Conservation (phyloP, 176 grass and related monocot genomes). For the Triticum dicoccoides region DNA sequence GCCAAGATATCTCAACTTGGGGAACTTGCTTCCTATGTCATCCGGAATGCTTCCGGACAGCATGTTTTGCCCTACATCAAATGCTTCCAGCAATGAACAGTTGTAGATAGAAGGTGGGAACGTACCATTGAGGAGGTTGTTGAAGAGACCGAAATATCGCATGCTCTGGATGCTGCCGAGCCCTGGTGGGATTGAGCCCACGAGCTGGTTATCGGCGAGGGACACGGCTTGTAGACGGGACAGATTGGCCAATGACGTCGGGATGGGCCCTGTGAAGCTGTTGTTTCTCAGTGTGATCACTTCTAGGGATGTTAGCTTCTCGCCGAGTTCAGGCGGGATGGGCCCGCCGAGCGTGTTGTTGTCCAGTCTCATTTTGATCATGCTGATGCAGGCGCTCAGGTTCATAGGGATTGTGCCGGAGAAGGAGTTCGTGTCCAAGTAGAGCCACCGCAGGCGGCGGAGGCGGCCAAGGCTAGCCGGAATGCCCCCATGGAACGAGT, state of each 20-base stretch:
- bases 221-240: background rate
- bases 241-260: background rate
- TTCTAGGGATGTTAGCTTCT: background rate
- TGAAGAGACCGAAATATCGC: background rate
- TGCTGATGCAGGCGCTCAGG: background rate
- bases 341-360: background rate
- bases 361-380: background rate
- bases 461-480: background rate
- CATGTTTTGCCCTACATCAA: background rate
- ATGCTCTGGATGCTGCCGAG: background rate
- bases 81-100: background rate
- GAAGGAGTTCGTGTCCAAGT: background rate
- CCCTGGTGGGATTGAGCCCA: background rate
- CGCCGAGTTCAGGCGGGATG: background rate
- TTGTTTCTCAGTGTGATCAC: background rate
- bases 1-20: background rate
- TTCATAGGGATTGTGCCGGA: background rate
- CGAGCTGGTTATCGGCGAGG: background rate
- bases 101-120: conserved; percentile 5
- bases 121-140: background rate
- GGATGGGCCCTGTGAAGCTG: background rate
- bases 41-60: background rate
- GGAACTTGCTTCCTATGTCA: background rate
- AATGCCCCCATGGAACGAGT: background rate
- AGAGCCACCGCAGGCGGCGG: background rate